A percentile compares a stretch with the other conserved stretches of the same genome.
Conservation (phyloP, 2,329 filamentous ascomycete species). For the Endoconidiophora laricicola region DNA sequence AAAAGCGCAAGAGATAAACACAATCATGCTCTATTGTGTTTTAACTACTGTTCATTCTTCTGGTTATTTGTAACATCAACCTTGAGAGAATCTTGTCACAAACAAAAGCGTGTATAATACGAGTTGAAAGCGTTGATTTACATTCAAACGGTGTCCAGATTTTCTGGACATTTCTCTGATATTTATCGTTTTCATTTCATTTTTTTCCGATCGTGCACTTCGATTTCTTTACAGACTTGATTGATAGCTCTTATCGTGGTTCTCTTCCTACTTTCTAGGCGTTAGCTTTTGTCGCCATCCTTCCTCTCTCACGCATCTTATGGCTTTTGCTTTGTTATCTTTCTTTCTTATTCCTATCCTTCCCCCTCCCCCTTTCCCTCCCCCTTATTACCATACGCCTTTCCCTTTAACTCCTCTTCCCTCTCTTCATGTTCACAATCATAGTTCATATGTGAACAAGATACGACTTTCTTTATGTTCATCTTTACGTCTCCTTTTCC, state of each 20-base stretch:
- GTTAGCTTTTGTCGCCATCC: too few species aligned
- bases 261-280: too few species aligned
- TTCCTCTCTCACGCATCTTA: not conserved
- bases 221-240: too few species aligned
- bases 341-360: slow-evolving; percentile 1
- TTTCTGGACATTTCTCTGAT: too few species aligned
- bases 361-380: not conserved
- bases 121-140: not conserved
- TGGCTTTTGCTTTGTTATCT: not conserved
- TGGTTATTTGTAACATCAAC: not conserved
- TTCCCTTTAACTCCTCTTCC: not conserved
- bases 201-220: not conserved
- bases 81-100: not conserved
- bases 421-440: not conserved
- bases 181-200: not conserved
- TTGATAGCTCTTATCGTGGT: too few species aligned
- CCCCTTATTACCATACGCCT: not conserved
- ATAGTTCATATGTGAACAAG: too few species aligned
- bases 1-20: slow-evolving; percentile 43
- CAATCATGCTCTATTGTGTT: not conserved
- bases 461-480: not conserved
- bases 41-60: not conserved
- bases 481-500: not conserved
- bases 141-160: too few species aligned
- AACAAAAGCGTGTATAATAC: not conserved